A percentile compares a stretch with the other conserved stretches of the same genome.
Evolutionary conservation across 106 monocot genomes (phyloP).

Genomic region (Acorus gramineus): DNA sequence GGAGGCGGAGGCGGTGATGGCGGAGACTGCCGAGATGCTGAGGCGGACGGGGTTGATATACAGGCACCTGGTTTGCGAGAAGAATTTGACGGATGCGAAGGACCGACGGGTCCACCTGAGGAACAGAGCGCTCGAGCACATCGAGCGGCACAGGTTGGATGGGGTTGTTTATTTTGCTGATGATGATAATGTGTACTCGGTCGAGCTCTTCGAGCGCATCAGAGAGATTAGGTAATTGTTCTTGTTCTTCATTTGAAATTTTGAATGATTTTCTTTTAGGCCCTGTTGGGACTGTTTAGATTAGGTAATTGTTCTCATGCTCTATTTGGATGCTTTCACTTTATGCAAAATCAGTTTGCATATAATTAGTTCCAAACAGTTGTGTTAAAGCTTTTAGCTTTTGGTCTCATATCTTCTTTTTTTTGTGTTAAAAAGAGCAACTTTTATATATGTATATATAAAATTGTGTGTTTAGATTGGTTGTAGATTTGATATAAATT

Average conservation of each 20-base stretch:
- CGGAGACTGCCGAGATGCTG: conserved; percentile 62
- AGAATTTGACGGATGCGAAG: conserved; percentile 19
- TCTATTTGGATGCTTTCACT: too few species aligned
- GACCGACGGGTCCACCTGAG: conserved; percentile 42
- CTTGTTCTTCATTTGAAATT: conserved; percentile 7
- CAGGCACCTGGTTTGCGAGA: conserved; percentile 40
- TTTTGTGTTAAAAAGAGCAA: too few species aligned
- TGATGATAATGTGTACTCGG: conserved; percentile 38
- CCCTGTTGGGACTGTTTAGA: too few species aligned
- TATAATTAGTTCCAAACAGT: too few species aligned
- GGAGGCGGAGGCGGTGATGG: conserved; percentile 35
- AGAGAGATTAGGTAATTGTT: conserved; percentile 42
- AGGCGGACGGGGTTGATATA: conserved; percentile 51
- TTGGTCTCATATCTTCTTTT: too few species aligned
- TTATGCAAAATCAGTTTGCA: too few species aligned
- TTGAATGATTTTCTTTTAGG: too few species aligned
- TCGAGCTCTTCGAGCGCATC: conserved; percentile 48
- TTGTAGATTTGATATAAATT: too few species aligned
- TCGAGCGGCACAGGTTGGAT: conserved; percentile 45
- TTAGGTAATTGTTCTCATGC: too few species aligned
- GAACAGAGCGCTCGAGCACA: conserved; percentile 48
- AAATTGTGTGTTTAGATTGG: too few species aligned
- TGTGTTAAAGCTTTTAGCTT: too few species aligned
- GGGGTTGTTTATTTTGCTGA: conserved; percentile 69
- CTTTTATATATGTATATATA: too few species aligned